These are phyloP conservation scores for Malassezia sympodialis DNA, from an alignment of 1,284 basidiomycete species.

Conservation along the genomic window DNA sequence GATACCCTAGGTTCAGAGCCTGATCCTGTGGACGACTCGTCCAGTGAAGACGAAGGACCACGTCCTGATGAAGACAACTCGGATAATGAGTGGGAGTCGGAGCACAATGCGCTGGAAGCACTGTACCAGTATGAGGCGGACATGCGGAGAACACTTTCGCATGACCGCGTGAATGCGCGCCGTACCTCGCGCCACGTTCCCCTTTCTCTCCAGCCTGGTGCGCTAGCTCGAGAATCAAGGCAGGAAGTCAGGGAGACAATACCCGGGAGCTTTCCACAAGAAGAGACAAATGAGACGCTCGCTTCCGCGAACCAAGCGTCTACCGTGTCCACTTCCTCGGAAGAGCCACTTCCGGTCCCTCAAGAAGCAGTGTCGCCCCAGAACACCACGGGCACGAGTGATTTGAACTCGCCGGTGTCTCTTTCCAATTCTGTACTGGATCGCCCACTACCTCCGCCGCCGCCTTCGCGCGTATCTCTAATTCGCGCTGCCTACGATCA, in stretches of 20 bases:
- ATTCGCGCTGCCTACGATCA: constrained; percentile 9
- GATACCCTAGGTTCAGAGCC: no score
- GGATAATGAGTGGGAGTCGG: constrained; percentile 7
- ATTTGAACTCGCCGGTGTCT: neutral
- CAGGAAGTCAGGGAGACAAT: neutral
- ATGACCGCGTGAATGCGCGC: neutral
- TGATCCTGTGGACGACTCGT: neutral
- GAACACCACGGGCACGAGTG: neutral
- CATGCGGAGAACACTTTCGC: constrained; percentile 2
- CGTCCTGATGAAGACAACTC: constrained; percentile 1
- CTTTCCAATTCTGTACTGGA: neutral
- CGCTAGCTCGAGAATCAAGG: neutral
- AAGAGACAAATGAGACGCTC: neutral
- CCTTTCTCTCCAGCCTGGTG: neutral
- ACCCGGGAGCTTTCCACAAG: neutral
- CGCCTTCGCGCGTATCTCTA: constrained; percentile 8
- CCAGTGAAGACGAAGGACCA: constrained; percentile 1
- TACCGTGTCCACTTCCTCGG: neutral
- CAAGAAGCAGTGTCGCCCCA: neutral
- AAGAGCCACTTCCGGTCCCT: no score
- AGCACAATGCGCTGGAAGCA: constrained; percentile 9
- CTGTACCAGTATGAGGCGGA: constrained; percentile 11
- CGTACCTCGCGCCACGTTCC: neutral
- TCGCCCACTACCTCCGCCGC: constrained; percentile 5
- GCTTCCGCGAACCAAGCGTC: neutral